phyloP scores from a whole-genome alignment of 257 asterid species.

The Solanum rostratum region DNA sequence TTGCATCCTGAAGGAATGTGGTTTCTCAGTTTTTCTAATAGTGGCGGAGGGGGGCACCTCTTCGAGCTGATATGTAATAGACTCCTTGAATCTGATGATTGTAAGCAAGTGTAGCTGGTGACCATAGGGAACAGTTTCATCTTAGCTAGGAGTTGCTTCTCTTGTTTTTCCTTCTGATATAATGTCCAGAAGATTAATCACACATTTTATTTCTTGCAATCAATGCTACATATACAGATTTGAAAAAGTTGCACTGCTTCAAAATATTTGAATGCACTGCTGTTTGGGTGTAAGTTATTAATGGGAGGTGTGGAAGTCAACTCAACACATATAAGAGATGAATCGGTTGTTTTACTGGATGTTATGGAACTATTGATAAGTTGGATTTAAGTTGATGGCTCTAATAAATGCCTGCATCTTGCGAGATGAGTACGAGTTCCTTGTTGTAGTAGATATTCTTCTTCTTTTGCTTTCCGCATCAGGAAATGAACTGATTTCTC shows the following conservation, averaged over 20 bases:
- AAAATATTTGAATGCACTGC: neutral
- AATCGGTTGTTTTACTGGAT: neutral
- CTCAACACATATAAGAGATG: neutral
- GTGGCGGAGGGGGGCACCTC: neutral
- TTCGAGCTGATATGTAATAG: neutral
- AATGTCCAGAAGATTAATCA: neutral
- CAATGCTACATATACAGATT: neutral
- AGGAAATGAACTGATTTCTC: neutral
- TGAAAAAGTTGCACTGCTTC: neutral
- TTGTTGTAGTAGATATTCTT: neutral
- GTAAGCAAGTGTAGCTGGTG: neutral
- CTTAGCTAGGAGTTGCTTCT: neutral
- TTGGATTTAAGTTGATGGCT: neutral
- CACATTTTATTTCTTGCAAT: neutral
- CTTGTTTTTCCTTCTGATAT: neutral
- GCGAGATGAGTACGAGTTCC: neutral
- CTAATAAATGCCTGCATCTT: neutral
- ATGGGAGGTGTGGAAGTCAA: neutral
- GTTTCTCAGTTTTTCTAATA: neutral
- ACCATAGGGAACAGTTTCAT: neutral
- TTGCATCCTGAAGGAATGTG: neutral
- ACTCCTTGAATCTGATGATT: neutral
- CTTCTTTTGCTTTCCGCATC: neutral
- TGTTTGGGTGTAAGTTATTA: neutral
- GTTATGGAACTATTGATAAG: neutral